phyloP scores from a whole-genome alignment of 2,329 filamentous ascomycete genomes.

The Aspergillus novofumigatus region DNA sequence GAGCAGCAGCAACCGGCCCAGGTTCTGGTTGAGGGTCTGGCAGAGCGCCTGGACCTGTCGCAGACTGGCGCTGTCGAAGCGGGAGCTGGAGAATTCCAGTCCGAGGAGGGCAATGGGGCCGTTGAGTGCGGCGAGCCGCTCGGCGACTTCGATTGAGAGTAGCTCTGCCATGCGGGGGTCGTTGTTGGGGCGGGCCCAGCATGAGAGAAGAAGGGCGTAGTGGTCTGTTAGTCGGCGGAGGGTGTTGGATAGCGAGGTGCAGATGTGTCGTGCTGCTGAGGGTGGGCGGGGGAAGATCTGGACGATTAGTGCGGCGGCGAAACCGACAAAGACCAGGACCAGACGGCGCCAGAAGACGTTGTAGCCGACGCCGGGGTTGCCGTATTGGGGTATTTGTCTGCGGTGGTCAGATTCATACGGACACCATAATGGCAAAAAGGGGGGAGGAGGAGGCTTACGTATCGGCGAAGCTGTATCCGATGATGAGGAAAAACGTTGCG shows the following conservation, averaged over 20 bases:
- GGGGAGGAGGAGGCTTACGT: constrained; percentile 13
- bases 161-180: constrained; percentile 25
- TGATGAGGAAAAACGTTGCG: constrained; percentile 42
- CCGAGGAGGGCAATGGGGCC: constrained; percentile 31
- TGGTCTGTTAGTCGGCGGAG: constrained; percentile 46
- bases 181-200: constrained; percentile 34
- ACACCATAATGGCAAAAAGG: not conserved
- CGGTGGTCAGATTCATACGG: not conserved
- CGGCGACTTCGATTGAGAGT: constrained; percentile 30
- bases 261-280: constrained; percentile 44
- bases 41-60: constrained; percentile 29
- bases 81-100: constrained; percentile 38
- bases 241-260: constrained; percentile 43
- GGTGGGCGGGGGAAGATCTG: constrained; percentile 47
- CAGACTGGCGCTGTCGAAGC: constrained; percentile 34
- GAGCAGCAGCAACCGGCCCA: constrained; percentile 35
- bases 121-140: constrained; percentile 30
- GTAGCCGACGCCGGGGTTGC: constrained; percentile 47
- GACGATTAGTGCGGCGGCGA: constrained; percentile 42
- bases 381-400: constrained; percentile 42
- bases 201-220: constrained; percentile 47
- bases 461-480: constrained; percentile 48
- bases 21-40: constrained; percentile 28
- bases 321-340: constrained; percentile 43
- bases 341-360: constrained; percentile 47